Conservation (phyloP, 179 eudicot genomes). For the Sideroxylon spinosum region DNA sequence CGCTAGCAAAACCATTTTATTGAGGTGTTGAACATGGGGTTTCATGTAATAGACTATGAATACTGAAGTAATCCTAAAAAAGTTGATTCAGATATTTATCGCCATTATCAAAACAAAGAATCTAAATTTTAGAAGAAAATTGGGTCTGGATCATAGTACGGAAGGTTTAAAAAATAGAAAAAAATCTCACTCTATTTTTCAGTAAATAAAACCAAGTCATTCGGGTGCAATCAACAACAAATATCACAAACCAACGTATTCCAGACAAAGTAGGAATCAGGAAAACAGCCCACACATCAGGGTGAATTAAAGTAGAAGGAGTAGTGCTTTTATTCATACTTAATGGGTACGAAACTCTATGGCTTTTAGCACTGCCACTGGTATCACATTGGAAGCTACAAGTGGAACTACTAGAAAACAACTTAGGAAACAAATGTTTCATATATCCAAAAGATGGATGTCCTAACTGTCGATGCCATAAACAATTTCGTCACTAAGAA, state of each 20-base stretch:
- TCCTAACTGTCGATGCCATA: background rate
- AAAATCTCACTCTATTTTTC: background rate
- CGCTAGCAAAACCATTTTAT: slow-evolving; percentile 7
- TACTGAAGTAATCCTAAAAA: background rate
- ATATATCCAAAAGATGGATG: background rate
- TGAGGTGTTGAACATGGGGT: slow-evolving; percentile 1
- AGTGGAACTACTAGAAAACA: background rate
- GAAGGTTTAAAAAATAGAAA: background rate
- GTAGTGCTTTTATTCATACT: background rate
- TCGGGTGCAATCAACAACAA: slow-evolving; percentile 12
- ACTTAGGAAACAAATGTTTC: background rate
- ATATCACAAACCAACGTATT: slow-evolving; percentile 1
- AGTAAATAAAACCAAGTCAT: slow-evolving; percentile 5
- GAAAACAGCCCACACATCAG: slow-evolving; percentile 9
- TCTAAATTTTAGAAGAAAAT: background rate
- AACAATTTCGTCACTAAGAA: background rate
- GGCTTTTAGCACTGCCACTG: background rate
- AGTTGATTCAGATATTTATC: slow-evolving; percentile 1
- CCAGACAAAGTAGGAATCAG: background rate
- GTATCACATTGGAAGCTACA: background rate
- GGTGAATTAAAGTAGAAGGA: slow-evolving; percentile 7
- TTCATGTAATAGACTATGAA: background rate
- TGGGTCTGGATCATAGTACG: background rate
- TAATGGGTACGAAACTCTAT: background rate
- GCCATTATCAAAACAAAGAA: slow-evolving; percentile 12